These are phyloP conservation scores for Ambrosia hybrid DNA, from an alignment of 140 eudicot species.

Conservation along the genomic window DNA sequence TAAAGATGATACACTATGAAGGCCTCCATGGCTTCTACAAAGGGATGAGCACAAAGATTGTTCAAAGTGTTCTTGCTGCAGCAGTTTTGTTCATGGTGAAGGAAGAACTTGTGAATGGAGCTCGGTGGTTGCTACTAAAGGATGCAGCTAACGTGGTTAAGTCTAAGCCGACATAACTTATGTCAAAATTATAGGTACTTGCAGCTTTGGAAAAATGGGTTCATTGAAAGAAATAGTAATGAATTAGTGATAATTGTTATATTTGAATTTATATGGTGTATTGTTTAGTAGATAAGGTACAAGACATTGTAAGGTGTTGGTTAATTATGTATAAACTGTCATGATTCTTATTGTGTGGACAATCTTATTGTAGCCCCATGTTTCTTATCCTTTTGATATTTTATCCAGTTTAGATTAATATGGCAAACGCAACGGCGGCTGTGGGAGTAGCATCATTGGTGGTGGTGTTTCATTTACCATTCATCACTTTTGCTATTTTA, in stretches of 20 bases:
- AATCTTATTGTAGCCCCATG: slow-evolving; percentile 28
- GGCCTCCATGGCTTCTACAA: slow-evolving; percentile 80
- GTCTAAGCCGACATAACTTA: slow-evolving; percentile 30
- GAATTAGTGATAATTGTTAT: slow-evolving; percentile 25
- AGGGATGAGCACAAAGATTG: slow-evolving; percentile 94
- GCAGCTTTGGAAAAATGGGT: slow-evolving; percentile 9
- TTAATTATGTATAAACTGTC: slow-evolving; percentile 27
- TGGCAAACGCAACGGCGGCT: background rate
- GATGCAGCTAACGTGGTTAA: slow-evolving; percentile 43
- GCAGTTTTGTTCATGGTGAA: slow-evolving; percentile 93
- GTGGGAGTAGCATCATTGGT: background rate
- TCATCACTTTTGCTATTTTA: no score
- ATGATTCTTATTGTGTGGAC: slow-evolving; percentile 26
- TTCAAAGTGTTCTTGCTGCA: slow-evolving; percentile 97
- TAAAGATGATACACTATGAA: slow-evolving; percentile 86
- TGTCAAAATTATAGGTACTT: slow-evolving; percentile 15
- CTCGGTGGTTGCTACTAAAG: slow-evolving; percentile 64
- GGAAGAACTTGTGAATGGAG: slow-evolving; percentile 89
- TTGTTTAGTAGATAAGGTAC: slow-evolving; percentile 26
- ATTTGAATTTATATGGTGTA: slow-evolving; percentile 15
- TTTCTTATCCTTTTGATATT: slow-evolving; percentile 25
- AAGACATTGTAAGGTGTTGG: slow-evolving; percentile 34
- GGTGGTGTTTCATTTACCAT: no score
- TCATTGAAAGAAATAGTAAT: slow-evolving; percentile 17
- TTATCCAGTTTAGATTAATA: slow-evolving; percentile 5